These are phyloP conservation scores for Aplosporella prunicola DNA, from an alignment of 2,329 filamentous ascomycete genomes.

Conservation along the genomic window DNA sequence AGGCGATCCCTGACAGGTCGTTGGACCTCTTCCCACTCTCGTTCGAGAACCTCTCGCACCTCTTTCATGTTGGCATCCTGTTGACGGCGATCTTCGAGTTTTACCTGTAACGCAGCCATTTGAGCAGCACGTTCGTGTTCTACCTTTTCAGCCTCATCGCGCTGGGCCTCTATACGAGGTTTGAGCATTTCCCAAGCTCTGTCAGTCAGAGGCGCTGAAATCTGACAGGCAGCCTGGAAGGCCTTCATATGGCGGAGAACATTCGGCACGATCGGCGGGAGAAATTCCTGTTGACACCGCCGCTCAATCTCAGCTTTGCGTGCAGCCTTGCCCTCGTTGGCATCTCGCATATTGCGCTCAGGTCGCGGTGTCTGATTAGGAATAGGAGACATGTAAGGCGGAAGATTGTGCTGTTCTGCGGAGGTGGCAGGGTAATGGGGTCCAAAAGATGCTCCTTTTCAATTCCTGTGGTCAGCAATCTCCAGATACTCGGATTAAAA, in stretches of 20 bases:
- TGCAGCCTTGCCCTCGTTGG: conserved; percentile 52
- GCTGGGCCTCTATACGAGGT: conserved; percentile 57
- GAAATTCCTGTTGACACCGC: conserved; percentile 54
- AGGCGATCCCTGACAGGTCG: conserved; percentile 57
- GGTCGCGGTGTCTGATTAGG: conserved; percentile 21
- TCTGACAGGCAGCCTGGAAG: conserved; percentile 64
- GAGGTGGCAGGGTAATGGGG: conserved; percentile 25
- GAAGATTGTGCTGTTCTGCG: conserved; percentile 25
- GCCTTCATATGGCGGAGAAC: conserved; percentile 61
- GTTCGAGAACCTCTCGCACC: conserved; percentile 52
- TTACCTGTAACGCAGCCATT: conserved; percentile 35
- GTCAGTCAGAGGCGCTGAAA: conserved; percentile 58
- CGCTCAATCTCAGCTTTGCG: conserved; percentile 63
- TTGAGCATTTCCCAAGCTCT: conserved; percentile 60
- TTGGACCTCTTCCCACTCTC: conserved; percentile 63
- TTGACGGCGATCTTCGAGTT: conserved; percentile 37
- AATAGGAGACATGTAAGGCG: conserved; percentile 18
- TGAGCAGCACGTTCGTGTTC: conserved; percentile 43
- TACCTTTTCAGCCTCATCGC: conserved; percentile 51
- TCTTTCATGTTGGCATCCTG: conserved; percentile 42
- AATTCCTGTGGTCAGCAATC: too few species aligned
- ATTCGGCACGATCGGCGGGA: conserved; percentile 54
- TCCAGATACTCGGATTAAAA: too few species aligned
- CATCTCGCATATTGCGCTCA: conserved; percentile 52
- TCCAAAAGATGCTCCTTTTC: too few species aligned